A percentile compares a stretch with the other conserved stretches of the same genome.
phyloP scores from a whole-genome alignment of 139 green algal genomes.

The Coelastrella sp. region DNA sequence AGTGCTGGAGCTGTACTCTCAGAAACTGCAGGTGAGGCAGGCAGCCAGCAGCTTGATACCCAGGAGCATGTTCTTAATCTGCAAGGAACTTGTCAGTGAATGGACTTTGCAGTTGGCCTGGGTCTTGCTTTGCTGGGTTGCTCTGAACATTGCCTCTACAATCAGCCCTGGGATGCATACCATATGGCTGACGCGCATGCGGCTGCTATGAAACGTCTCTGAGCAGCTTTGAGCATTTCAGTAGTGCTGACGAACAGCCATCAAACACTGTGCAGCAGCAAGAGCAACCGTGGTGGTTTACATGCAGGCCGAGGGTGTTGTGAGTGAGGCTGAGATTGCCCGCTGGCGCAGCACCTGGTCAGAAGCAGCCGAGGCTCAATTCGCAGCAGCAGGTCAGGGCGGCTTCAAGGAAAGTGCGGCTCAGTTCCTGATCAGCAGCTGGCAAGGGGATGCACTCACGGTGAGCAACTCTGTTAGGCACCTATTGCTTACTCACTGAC shows the following conservation, averaged over 20 bases:
- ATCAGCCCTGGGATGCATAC: too few relatives aligned
- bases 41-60: background rate
- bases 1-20: conserved; percentile 59
- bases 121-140: too few relatives aligned
- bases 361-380: conserved; percentile 54
- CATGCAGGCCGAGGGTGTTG: conserved; percentile 48
- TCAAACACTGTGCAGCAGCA: too few relatives aligned
- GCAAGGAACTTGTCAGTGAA: background rate
- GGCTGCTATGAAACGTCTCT: too few relatives aligned
- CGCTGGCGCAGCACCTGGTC: conserved; percentile 29
- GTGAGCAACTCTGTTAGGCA: too few relatives aligned
- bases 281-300: too few relatives aligned
- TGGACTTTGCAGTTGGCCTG: too few relatives aligned
- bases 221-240: too few relatives aligned
- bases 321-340: conserved; percentile 38
- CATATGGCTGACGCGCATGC: too few relatives aligned
- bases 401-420: conserved; percentile 59
- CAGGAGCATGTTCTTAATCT: background rate
- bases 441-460: conserved; percentile 72
- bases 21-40: conserved; percentile 49
- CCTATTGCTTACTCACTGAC: background rate
- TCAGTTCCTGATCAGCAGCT: conserved; percentile 64
- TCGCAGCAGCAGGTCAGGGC: conserved; percentile 47
- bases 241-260: too few relatives aligned
- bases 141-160: too few relatives aligned